Base-by-base conservation (phyloP, 306 rosid species). In the Ziziphus jujuba region DNA sequence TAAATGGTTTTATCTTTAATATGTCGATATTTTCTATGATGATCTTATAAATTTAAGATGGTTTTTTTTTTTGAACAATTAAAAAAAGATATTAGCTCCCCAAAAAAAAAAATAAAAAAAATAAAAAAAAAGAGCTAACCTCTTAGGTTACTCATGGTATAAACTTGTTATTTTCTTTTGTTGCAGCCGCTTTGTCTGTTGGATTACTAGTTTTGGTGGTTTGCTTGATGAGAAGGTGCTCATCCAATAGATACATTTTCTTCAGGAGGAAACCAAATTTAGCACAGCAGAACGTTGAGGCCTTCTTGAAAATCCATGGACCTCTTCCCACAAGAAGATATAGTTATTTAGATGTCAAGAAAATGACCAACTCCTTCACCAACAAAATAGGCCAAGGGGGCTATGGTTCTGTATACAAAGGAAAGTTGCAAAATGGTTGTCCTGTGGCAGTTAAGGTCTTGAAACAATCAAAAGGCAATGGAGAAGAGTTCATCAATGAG, bases 401-500 rank as follows among this genome's bases (percentile, higher is more conserved):
- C 9, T 82, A 63, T 62, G 87, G 81, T 1, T 51, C 63, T 14
- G 87, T 83, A 1, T 83, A 75, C 69, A 83, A 66, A 61, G 87
- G 87, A 1, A 76, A 55, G 55, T 53, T 79, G 28, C 3, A 33
- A 0, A 72, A 83, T 70, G 82, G 77, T 3, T 2, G 54, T 31
- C 49, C 4, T 3, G 87, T 83, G 5, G 84, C 84, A 0, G 80
- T 79, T 14, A 83, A 79, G 60, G 44, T 76, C 6, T 45, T 79
- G 49, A 76, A 47, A 52, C 58, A 73, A 54, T 38, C 56, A 6
- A 73, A 73, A 47, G 78, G 54, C 6, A 43, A 66, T 1, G 82
- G 80, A 2, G 72, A 83, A 21, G 84, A 76, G 5, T 83, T 83
- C 47, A 73, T 83, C 48, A 79, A 79, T 23, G 84, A 83, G 57